Evolutionary conservation across 768 basidiomycete genomes (phyloP), one percentile per base, ranked within the genome.

Genomic region (Cyclocybe cylindracea): DNA sequence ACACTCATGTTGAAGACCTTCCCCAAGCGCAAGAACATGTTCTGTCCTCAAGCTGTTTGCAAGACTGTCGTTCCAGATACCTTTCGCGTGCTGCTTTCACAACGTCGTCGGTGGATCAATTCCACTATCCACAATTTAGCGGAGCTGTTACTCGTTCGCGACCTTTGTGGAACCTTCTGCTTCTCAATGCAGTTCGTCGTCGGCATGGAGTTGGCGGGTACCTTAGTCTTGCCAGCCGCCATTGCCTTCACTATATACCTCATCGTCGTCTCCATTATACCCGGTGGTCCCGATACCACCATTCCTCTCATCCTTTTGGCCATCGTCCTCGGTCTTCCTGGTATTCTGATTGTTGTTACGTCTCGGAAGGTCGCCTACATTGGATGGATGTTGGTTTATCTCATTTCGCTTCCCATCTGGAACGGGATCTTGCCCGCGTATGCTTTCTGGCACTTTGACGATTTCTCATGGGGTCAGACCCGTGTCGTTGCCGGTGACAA

Each of bases 121-220:
- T 98, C 95, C 50, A 99, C 96, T 0, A 87, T 98, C 36, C 97
- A 99, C 75, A 99, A 99, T 63, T 76, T 98, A 39, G 88, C 90
- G n/a, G 96, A 98, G 66, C 78, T 99, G 51, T 71, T 98, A 32
- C 80, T 98, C 44, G 96, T 99, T 19, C 86, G 95, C 18, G 97
- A 99, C 69, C 84, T 98, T n/a, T 99, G 96, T 60, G 97, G 97
- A 42, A 98, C 95, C 2, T 99, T 98, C 86, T 99, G 97, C 77
- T 98, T 99, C 83, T 95, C 93, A 9, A 98, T 98, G 96, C 95
- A 97, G 76, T 98, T 98, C 65, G 94, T 98, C 59, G 93, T 96
- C 34, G 94, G 89, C 67, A 99, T 99, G 95, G 97, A 99, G 67
- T 78, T 99, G 56, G 85, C 91, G 54, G 96, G 96, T 66, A 98